phyloP scores from a whole-genome alignment of 768 basidiomycete species.

The Astraeus odoratus region DNA sequence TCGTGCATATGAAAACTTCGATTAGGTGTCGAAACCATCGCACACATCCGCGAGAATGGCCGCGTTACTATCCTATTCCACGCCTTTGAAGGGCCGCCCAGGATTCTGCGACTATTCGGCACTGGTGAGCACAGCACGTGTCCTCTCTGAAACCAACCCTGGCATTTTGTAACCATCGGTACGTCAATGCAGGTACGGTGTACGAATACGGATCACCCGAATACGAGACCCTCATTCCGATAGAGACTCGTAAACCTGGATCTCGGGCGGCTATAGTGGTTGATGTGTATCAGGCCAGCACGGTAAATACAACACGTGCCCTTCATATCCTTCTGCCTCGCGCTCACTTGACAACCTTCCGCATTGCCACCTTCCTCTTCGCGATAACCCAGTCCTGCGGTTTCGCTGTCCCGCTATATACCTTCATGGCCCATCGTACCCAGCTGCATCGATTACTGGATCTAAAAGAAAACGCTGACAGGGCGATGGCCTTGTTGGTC shows the following conservation, averaged over 20 bases:
- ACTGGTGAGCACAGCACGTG: conserved; percentile 32
- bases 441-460: conserved; percentile 38
- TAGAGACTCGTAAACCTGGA: conserved; percentile 43
- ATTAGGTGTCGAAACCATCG: conserved; percentile 52
- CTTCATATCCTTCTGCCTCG: background rate
- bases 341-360: background rate
- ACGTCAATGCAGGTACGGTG: conserved; percentile 37
- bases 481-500: conserved; percentile 10
- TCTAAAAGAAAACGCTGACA: conserved; percentile 38
- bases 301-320: conserved; percentile 26
- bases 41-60: conserved; percentile 58
- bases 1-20: too few relatives aligned
- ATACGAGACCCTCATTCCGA: conserved; percentile 47
- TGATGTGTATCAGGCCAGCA: conserved; percentile 51
- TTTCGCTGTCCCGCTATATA: conserved; percentile 55
- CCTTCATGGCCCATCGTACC: conserved; percentile 50
- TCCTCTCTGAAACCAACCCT: background rate
- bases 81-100: conserved; percentile 56
- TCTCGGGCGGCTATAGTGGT: conserved; percentile 56
- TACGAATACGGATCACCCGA: conserved; percentile 60
- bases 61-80: conserved; percentile 57
- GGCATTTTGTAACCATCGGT: background rate
- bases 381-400: conserved; percentile 52
- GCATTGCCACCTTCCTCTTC: background rate
- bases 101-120: conserved; percentile 52